These are phyloP conservation scores for Thuja plicata DNA, from an alignment of 83 land plant genomes.

Conservation along the genomic window DNA sequence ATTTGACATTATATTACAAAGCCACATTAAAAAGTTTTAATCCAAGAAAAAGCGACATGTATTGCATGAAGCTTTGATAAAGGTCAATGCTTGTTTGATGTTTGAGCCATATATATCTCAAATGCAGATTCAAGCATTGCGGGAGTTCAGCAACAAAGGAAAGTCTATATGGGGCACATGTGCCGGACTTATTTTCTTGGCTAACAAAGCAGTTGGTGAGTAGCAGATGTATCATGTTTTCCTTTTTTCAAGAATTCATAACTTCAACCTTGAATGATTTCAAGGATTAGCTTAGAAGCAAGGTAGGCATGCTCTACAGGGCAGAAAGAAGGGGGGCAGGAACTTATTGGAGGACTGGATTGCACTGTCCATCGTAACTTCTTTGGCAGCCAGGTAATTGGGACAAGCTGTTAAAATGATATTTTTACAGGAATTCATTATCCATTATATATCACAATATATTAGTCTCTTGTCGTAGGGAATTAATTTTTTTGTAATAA, in stretches of 20 bases:
- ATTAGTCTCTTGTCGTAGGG: not conserved
- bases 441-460: not conserved
- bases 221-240: constrained; percentile 9
- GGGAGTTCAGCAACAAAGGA: constrained; percentile 75
- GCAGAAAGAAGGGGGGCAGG: constrained; percentile 93
- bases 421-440: not conserved
- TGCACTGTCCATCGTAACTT: constrained; percentile 94
- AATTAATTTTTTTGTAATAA: not conserved
- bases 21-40: not conserved
- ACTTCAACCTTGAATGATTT: constrained; percentile 2
- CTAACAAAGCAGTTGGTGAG: constrained; percentile 85
- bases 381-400: constrained; percentile 94
- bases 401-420: not conserved
- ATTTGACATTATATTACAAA: not conserved
- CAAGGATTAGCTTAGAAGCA: not conserved
- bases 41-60: not conserved
- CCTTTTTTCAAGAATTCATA: constrained; percentile 3
- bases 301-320: constrained; percentile 42
- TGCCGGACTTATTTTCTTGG: constrained; percentile 97
- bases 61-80: not conserved
- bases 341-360: constrained; percentile 90
- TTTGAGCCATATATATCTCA: not conserved
- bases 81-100: not conserved
- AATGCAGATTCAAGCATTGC: constrained; percentile 90
- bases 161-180: constrained; percentile 99